These are phyloP conservation scores for Suillus americanus DNA, from an alignment of 768 basidiomycete species.

Conservation along the genomic window DNA sequence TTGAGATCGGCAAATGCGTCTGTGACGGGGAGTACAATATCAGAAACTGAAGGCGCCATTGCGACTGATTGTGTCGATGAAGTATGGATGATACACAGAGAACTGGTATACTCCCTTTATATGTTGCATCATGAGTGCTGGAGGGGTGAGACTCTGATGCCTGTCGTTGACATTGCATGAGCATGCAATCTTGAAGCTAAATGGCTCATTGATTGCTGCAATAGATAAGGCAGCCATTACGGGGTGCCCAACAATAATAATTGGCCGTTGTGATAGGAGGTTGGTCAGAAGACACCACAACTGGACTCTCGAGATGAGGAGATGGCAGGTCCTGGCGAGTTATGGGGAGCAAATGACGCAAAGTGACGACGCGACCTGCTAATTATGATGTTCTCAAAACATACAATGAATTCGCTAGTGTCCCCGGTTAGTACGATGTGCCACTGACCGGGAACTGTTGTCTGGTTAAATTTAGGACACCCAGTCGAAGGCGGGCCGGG, in stretches of 20 bases:
- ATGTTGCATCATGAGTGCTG: neutral
- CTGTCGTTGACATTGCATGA: neutral
- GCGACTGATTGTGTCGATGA: neutral
- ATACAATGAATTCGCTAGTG: neutral
- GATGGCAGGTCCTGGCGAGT: neutral
- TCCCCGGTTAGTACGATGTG: neutral
- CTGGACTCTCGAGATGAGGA: neutral
- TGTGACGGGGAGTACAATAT: constrained; percentile 4
- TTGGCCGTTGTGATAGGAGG: neutral
- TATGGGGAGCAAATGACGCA: neutral
- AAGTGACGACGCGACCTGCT: neutral
- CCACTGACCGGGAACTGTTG: neutral
- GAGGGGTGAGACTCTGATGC: neutral
- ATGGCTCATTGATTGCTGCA: constrained; percentile 6
- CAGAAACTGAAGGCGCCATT: constrained; percentile 18
- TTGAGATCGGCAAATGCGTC: constrained; percentile 11
- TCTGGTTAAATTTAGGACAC: neutral
- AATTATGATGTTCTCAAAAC: neutral
- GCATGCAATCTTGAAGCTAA: constrained; percentile 3
- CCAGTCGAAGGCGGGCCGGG: neutral
- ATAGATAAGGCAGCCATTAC: neutral
- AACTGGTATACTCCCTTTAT: neutral
- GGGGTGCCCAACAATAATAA: neutral
- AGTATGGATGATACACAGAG: neutral
- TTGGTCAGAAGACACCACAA: neutral